phyloP scores from a whole-genome alignment of 305 asterid species.

The Ajuga reptans region DNA sequence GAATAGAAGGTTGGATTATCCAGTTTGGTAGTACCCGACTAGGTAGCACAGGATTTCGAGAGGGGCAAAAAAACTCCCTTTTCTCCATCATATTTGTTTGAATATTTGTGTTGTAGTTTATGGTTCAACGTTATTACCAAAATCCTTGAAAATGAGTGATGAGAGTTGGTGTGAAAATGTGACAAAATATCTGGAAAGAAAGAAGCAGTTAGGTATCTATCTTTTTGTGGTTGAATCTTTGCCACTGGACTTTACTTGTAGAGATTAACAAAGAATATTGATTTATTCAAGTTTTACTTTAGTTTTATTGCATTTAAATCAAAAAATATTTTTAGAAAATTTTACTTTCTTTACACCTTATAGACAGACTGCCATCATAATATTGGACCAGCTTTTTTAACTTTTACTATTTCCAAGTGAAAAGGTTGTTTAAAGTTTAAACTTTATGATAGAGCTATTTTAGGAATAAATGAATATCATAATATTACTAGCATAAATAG shows the following conservation, averaged over 20 bases:
- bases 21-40: too few relatives aligned
- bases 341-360: too few relatives aligned
- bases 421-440: neutral
- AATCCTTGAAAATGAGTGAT: slow-evolving; percentile 28
- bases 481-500: too few relatives aligned
- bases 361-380: neutral
- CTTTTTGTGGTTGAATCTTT: slow-evolving; percentile 25
- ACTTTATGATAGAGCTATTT: too few relatives aligned
- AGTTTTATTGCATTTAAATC: neutral
- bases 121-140: slow-evolving; percentile 27
- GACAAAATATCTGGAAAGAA: slow-evolving; percentile 28
- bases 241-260: slow-evolving; percentile 41
- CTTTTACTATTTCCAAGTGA: slow-evolving; percentile 20
- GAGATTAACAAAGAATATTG: slow-evolving; percentile 38
- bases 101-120: too few relatives aligned
- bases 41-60: too few relatives aligned
- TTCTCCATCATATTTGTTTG: neutral
- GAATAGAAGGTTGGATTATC: too few relatives aligned
- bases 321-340: neutral
- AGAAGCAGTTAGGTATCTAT: slow-evolving; percentile 27
- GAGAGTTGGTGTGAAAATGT: slow-evolving; percentile 37
- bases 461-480: too few relatives aligned
- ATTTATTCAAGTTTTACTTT: neutral
- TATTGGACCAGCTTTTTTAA: slow-evolving; percentile 18
- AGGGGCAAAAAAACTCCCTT: neutral